Evolutionary conservation across 2,329 filamentous ascomycete genomes (phyloP).

Genomic region (Podosphaera leucotricha): DNA sequence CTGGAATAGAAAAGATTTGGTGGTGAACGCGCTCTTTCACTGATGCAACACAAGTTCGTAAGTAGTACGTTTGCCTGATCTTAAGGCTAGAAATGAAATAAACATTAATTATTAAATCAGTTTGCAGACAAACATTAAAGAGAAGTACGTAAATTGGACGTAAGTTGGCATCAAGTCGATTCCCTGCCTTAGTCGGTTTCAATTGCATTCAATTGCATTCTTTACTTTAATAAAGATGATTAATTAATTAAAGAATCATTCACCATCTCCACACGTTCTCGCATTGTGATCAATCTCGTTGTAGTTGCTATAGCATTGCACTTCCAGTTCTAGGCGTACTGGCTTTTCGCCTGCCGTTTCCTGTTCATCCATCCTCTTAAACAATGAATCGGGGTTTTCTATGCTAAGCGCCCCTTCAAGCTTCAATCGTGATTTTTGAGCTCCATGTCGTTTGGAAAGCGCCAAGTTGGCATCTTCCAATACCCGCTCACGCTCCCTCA

Average conservation of each 20-base stretch:
- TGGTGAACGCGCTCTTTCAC: too few relatives aligned
- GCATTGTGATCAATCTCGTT: slow-evolving; percentile 4
- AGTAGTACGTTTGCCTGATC: too few relatives aligned
- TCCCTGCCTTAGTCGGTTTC: too few relatives aligned
- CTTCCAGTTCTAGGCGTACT: not conserved
- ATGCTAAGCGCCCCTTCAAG: slow-evolving; percentile 4
- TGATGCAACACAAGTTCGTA: too few relatives aligned
- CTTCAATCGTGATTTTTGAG: slow-evolving; percentile 6
- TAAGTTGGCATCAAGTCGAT: too few relatives aligned
- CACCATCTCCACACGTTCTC: slow-evolving; percentile 3
- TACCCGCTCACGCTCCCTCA: slow-evolving; percentile 1
- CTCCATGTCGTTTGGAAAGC: slow-evolving; percentile 5
- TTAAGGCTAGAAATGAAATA: too few relatives aligned
- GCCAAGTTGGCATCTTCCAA: slow-evolving; percentile 3
- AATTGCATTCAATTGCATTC: too few relatives aligned
- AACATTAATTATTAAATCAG: too few relatives aligned
- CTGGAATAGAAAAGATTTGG: too few relatives aligned
- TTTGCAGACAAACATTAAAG: too few relatives aligned
- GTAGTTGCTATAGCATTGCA: slow-evolving; percentile 3
- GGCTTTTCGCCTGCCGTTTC: slow-evolving; percentile 2
- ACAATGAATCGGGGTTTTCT: slow-evolving; percentile 3
- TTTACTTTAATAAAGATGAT: too few relatives aligned
- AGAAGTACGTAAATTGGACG: too few relatives aligned
- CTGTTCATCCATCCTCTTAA: slow-evolving; percentile 4
- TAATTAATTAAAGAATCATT: not conserved